phyloP scores from a whole-genome alignment of 371 early-diverging fungal species.

The Mucor sp. region DNA sequence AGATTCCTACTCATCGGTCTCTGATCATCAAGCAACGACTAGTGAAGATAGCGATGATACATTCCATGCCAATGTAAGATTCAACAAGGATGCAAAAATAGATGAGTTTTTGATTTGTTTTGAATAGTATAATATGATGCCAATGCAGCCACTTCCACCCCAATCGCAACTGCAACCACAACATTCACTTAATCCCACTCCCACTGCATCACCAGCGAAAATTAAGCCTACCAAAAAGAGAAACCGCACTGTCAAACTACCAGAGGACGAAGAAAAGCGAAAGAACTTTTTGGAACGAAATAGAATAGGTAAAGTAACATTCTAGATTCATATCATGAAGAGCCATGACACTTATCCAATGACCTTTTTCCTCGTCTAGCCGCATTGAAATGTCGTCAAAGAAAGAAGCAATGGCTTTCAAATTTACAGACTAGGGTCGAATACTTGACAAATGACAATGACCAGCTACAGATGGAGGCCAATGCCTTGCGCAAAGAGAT shows the following conservation, averaged over 20 bases:
- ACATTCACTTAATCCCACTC: neutral
- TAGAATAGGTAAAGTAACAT: slow-evolving; percentile 62
- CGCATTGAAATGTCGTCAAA: slow-evolving; percentile 89
- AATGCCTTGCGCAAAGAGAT: slow-evolving; percentile 71
- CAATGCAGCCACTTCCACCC: neutral
- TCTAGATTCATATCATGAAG: neutral
- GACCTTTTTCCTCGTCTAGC: slow-evolving; percentile 38
- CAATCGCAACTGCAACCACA: neutral
- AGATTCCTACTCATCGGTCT: slow-evolving; percentile 15
- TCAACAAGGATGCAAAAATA: neutral
- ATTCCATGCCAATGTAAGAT: neutral
- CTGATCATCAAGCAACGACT: neutral
- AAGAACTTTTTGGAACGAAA: slow-evolving; percentile 83
- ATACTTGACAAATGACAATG: slow-evolving; percentile 70
- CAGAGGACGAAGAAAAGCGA: slow-evolving; percentile 70
- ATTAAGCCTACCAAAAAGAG: slow-evolving; percentile 1
- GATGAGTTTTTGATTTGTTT: neutral
- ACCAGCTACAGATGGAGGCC: slow-evolving; percentile 66
- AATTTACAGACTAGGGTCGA: slow-evolving; percentile 79
- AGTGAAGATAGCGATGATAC: slow-evolving; percentile 13
- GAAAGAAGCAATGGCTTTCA: slow-evolving; percentile 85
- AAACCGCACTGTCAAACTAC: slow-evolving; percentile 1
- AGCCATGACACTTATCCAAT: neutral
- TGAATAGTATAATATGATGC: neutral
- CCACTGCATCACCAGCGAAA: neutral